Evolutionary conservation across 345 rosid species (phyloP), one percentile per base, ranked within the genome.

Genomic region (Isatis tinctoria): DNA sequence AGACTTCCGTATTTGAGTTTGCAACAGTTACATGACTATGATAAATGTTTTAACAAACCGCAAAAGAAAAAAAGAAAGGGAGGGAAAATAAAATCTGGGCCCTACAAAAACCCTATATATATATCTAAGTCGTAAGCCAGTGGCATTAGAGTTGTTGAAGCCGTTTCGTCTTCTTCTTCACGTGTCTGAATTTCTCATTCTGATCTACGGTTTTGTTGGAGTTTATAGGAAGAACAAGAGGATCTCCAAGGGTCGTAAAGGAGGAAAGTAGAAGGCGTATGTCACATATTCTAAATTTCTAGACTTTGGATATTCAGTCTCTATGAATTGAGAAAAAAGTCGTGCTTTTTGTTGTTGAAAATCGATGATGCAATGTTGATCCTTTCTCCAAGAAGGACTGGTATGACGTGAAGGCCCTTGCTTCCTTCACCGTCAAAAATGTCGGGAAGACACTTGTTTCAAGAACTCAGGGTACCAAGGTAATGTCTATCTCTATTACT

Each of bases 401-500:
- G 98, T 89, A 94, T 67, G 94, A 91, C 39, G 85, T 91, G 71
- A 94, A 94, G 78, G 97, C 98, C 24, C 98, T 97, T 2, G 72
- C 89, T 5, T 76, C 83, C 27, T 91, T 94, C 75, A 51, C 41
- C 1, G 41, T 43, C 16, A 88, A 83, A 75, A 90, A 87, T 66
- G 95, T 94, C 0, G 98, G 97, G 13, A 94, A 89, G 73, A 94
- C 97, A 1, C 92, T 91, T 37, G 96, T 94, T 20, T 79, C 90
- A 37, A 89, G 96, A 52, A 94, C 97, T 12, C 98, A 94, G 89
- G 98, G 96, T 51, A 91, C 98, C 45, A 90, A 94, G 97, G 97
- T 94, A 56, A 52, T 45, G 60, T 43, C 11, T 24, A 13, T 20
- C 0, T 17, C 60, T 67, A 2, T 56, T 27, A 54, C 28, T 20